Conservation (phyloP, 176 grass and related monocot genomes). For the Avena eriantha region DNA sequence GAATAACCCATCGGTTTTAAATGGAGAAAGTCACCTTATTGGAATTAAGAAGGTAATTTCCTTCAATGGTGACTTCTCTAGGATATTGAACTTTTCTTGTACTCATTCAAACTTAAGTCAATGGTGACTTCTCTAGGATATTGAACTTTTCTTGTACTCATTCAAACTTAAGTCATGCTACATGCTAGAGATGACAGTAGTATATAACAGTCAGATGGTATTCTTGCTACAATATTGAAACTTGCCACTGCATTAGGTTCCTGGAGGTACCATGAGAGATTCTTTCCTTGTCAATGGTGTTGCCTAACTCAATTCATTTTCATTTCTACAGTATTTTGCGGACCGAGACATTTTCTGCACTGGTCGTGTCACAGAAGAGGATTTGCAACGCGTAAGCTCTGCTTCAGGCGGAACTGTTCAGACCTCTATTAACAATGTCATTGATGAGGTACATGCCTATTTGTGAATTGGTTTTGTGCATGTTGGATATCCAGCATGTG, state of each 20-base stretch:
- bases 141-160: no score
- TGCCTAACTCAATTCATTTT: slow-evolving; percentile 35
- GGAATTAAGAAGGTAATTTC: slow-evolving; percentile 87
- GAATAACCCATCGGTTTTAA: no score
- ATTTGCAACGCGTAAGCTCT: slow-evolving; percentile 86
- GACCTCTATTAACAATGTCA: slow-evolving; percentile 89
- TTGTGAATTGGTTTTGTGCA: background rate
- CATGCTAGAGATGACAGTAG: slow-evolving; percentile 1
- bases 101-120: background rate
- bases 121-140: no score
- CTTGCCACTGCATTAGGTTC: slow-evolving; percentile 61
- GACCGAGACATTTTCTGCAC: slow-evolving; percentile 65
- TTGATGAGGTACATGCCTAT: slow-evolving; percentile 62
- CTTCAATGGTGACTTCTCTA: background rate
- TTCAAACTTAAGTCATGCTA: no score
- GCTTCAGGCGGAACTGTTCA: slow-evolving; percentile 91
- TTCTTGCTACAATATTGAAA: background rate
- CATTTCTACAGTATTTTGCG: slow-evolving; percentile 61
- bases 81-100: background rate
- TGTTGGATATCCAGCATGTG: background rate
- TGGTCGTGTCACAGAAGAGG: slow-evolving; percentile 87
- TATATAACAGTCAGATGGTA: slow-evolving; percentile 13
- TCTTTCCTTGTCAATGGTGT: slow-evolving; percentile 96
- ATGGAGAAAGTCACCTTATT: no score
- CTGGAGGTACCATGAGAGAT: slow-evolving; percentile 93